Percentiles rank a stretch among this genome's conserved stretches.
Conservation (phyloP, 2,329 filamentous ascomycete species). For the Leptosphaerulina australis region DNA sequence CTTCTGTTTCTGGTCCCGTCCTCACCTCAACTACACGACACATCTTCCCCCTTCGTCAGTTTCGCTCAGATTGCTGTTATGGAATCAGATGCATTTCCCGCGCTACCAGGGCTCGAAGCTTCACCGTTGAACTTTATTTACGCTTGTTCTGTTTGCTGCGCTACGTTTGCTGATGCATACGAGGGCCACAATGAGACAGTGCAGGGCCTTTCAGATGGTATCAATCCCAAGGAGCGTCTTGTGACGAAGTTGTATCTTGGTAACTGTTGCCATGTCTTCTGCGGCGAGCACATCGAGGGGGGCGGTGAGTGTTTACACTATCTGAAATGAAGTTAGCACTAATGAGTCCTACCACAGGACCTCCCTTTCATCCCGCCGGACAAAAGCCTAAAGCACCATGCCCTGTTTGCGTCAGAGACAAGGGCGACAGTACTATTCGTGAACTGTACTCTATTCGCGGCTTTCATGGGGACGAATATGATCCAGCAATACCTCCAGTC, state of each 20-base stretch:
- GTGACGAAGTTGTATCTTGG: conserved; percentile 56
- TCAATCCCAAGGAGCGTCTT: conserved; percentile 45
- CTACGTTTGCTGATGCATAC: conserved; percentile 54
- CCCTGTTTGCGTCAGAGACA: conserved; percentile 51
- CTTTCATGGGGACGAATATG: conserved; percentile 50
- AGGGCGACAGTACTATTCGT: conserved; percentile 42
- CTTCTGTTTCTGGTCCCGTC: conserved; percentile 17
- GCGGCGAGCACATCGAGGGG: conserved; percentile 55
- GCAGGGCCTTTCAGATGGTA: conserved; percentile 47
- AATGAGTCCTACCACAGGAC: conserved; percentile 40
- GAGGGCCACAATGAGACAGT: conserved; percentile 45
- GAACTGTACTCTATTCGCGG: conserved; percentile 55
- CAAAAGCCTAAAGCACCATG: conserved; percentile 52
- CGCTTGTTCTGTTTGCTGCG: conserved; percentile 56
- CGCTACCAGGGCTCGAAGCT: conserved; percentile 35
- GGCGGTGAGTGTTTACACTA: conserved; percentile 51
- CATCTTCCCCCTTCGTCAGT: conserved; percentile 4
- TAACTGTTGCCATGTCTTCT: conserved; percentile 57
- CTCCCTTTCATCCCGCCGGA: conserved; percentile 53
- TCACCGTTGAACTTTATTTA: conserved; percentile 54
- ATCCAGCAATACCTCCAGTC: conserved; percentile 50
- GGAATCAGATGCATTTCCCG: conserved; percentile 19
- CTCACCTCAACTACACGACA: conserved; percentile 6
- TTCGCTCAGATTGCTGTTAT: conserved; percentile 14
- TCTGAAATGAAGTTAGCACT: neutral